Percentiles rank a stretch among this genome's conserved stretches.
Evolutionary conservation across 345 rosid species (phyloP).

Genomic region (Excoecaria cochinchinensis): DNA sequence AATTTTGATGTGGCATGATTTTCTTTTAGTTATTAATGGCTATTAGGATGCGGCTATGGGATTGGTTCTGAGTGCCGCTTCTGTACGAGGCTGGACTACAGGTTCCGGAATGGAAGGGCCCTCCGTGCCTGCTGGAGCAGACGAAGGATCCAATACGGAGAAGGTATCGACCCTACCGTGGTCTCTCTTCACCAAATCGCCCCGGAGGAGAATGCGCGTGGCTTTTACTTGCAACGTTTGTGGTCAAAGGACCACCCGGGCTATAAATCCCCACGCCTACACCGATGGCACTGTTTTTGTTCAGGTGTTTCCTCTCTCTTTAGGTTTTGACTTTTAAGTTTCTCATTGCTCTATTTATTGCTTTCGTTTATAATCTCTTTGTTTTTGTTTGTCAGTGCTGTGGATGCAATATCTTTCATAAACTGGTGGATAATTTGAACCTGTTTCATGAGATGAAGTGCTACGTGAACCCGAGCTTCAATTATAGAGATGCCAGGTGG

Average conservation of each 20-base stretch:
- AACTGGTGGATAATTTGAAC: conserved; percentile 89
- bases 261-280: conserved; percentile 88
- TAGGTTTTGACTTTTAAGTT: neutral
- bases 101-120: conserved; percentile 98
- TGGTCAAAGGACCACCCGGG: conserved; percentile 88
- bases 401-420: no score
- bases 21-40: neutral
- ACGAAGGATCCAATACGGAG: conserved; percentile 42
- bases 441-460: conserved; percentile 91
- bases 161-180: conserved; percentile 81
- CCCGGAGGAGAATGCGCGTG: conserved; percentile 88
- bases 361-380: neutral
- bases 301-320: conserved; percentile 44
- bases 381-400: conserved; percentile 57
- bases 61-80: conserved; percentile 73
- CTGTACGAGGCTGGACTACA: conserved; percentile 89
- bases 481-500: conserved; percentile 52
- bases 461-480: conserved; percentile 64
- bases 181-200: conserved; percentile 90
- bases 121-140: conserved; percentile 54
- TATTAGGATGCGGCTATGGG: conserved; percentile 84
- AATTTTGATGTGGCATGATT: neutral
- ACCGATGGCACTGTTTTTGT: conserved; percentile 94
- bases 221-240: conserved; percentile 92
- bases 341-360: neutral